Evolutionary conservation across 2,329 filamentous ascomycete species (phyloP), one percentile per base, ranked within the genome.

Genomic region (Colletotrichum paranaense): DNA sequence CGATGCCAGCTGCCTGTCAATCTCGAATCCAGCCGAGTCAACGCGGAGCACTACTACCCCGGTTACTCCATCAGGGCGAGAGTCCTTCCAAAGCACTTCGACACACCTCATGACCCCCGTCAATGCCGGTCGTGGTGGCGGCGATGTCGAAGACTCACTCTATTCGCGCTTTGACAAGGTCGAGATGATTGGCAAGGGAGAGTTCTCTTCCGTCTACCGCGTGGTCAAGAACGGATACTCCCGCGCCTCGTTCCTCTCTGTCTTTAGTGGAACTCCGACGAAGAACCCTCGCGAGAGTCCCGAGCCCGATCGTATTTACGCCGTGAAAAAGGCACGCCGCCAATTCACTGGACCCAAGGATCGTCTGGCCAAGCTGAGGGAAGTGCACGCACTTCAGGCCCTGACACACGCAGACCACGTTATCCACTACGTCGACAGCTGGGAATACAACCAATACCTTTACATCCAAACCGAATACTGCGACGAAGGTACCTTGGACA

Each of bases 391-490:
- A 24, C 87, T 99, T 59, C 92, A 93, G 78, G 88, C 91, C n/a
- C 86, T 99, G 55, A 90, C 90, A 64, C 91, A 93, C 71, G 92
- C 93, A 68, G 95, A 97, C 78, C 95, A 99, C 81, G 90, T 98
- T 66, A 87, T 99, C 65, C 91, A 94, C 75, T 93, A 96, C 77
- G 87, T 95, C 67, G 92, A 97, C 78, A 92, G 92, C 80, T 99
- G 97, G 97, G 96, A 98, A 82, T 89, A 93, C 73, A 91, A 94
- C 76, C 90, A 90, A 69, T 92, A 96, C 79, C 89, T 99, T 11
- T 99, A 98, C 84, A 98, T 99, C 74, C 96, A 98, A 85, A 98
- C 96, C 0, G 97, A 99, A 80, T 98, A 92, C 80, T 99, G 97
- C 79, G 95, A 98, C 81, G 95, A 98, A 80, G 97, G 97, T 19